Percentiles rank a stretch among this genome's conserved stretches.
Evolutionary conservation across 305 asterid genomes (phyloP).

Genomic region (Fraxinus sp.): DNA sequence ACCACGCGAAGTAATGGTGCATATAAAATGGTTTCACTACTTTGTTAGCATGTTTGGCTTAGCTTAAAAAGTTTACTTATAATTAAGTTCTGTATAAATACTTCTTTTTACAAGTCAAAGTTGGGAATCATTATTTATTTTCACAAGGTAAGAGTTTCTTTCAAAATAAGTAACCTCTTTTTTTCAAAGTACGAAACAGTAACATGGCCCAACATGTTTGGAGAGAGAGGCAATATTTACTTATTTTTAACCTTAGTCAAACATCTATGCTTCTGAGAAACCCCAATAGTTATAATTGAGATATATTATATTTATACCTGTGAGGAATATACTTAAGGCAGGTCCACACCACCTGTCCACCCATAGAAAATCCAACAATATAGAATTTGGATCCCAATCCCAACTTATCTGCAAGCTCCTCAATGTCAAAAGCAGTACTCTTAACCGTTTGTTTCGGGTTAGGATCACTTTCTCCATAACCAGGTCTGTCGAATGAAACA

Average conservation of each 20-base stretch:
- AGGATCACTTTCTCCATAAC: slow-evolving; percentile 91
- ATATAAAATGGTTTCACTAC: background rate
- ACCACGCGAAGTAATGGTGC: background rate
- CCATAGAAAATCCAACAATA: slow-evolving; percentile 71
- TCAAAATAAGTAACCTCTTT: background rate
- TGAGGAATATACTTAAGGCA: slow-evolving; percentile 91
- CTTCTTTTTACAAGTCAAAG: background rate
- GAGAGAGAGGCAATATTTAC: background rate
- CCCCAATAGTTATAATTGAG: background rate
- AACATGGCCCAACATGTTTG: background rate
- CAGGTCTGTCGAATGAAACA: slow-evolving; percentile 79
- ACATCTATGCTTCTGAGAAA: background rate
- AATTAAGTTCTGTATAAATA: background rate
- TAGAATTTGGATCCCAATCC: slow-evolving; percentile 71
- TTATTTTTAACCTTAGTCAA: background rate
- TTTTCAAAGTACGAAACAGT: background rate
- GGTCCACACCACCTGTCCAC: slow-evolving; percentile 79
- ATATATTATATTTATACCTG: slow-evolving; percentile 41
- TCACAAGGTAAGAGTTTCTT: background rate
- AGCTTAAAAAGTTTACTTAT: background rate
- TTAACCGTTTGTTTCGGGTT: slow-evolving; percentile 47
- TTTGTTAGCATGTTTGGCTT: background rate
- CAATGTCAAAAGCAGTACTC: slow-evolving; percentile 57
- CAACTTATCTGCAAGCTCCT: slow-evolving; percentile 75
- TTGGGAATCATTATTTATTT: background rate